Conservation (phyloP, 2,329 filamentous ascomycete species). For the Camillea tinctor region DNA sequence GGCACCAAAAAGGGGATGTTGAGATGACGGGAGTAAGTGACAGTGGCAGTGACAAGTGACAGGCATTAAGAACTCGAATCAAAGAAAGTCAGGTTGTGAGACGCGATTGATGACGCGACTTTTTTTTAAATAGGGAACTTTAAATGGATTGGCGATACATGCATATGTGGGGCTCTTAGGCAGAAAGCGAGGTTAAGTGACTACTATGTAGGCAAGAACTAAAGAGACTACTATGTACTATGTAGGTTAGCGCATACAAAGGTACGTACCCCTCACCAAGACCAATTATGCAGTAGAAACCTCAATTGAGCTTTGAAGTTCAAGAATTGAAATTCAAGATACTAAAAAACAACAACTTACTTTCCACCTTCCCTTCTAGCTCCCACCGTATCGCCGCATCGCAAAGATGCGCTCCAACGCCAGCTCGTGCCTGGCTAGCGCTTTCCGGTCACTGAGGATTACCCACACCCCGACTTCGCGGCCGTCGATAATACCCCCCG, state of each 20-base stretch:
- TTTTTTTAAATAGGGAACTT: too few species aligned
- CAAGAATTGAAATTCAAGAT: neutral
- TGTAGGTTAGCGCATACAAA: neutral
- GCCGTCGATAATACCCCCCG: conserved; percentile 31
- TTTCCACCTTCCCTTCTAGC: too few species aligned
- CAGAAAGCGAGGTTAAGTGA: neutral
- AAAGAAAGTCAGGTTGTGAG: conserved; percentile 1
- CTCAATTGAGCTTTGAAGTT: neutral
- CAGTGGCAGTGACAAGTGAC: neutral
- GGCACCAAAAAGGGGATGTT: conserved; percentile 22
- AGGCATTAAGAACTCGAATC: neutral
- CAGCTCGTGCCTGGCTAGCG: conserved; percentile 46
- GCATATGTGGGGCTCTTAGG: neutral
- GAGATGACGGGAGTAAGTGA: too few species aligned
- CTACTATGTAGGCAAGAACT: neutral
- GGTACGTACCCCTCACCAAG: neutral
- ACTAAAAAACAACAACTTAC: too few species aligned
- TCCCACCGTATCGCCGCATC: conserved; percentile 11
- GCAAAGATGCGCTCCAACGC: conserved; percentile 46
- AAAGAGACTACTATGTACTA: too few species aligned
- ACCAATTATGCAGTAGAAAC: neutral
- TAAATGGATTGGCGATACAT: neutral
- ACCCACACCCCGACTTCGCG: conserved; percentile 39
- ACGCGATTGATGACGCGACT: conserved; percentile 9
- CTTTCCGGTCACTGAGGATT: conserved; percentile 51